Base-by-base conservation (phyloP, 495 filamentous ascomycete genomes). In the Penicilliopsis zonata region DNA sequence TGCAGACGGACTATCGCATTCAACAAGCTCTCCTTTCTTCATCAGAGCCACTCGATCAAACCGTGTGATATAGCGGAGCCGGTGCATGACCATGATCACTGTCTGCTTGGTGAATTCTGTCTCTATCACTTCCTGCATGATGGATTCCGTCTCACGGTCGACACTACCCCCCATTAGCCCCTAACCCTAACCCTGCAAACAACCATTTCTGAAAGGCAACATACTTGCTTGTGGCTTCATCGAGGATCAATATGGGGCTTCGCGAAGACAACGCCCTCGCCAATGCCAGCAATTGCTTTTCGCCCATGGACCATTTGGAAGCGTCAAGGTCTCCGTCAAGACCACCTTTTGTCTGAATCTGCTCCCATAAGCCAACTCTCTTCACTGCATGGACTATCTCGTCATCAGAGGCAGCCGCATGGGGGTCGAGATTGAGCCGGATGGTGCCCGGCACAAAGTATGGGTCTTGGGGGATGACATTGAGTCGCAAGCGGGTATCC, bases 281-380 rank as follows among this genome's bases (percentile, higher is more conserved):
- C 10, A 82, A 59, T 37, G 67, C 69, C 40, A 81, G 67, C 3
- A 82, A 64, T 51, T 81, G 78, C 21, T 59, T 59, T 41, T 82
- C 75, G 1, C 78, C 78, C 28, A 70, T 64, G 0, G 67, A 74
- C 4, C 80, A 59, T 37, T 57, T 55, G 27, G 65, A 53, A 9
- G 55, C 59, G 6, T 63, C 59, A 28, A 78, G 59, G 7, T 65
- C 55, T 1, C 58, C 62, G 30, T 63, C 61, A 0, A 80, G 55
- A 0, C 63, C 67, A 0, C 67, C 72, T 15, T 65, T 60, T 24
- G 62, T 57, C n/a, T 53, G 22, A 28, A 78, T 46, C 16, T 65
- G 55, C 1, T 52, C 33, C 47, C 62, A 65, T 14, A 76, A 52
- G 2, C 50, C 47, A 15, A 78, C 68, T 9, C 54, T 52, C 27